These are phyloP conservation scores for Cladophialophora yegresii DNA, from an alignment of 2,329 filamentous ascomycete species.

Conservation along the genomic window DNA sequence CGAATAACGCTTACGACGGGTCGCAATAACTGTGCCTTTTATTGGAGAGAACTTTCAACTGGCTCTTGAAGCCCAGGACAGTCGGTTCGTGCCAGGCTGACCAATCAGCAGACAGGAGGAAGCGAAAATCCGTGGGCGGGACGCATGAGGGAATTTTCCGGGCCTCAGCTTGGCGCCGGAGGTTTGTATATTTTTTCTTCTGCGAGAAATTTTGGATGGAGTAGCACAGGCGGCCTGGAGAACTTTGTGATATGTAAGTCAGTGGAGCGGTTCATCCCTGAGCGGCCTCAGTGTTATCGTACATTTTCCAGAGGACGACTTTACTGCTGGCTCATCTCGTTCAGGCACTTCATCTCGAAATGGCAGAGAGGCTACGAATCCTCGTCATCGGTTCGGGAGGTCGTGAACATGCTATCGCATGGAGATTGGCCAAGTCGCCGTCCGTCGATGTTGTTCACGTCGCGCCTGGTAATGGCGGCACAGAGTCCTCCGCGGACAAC, in stretches of 20 bases:
- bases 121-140: constrained; percentile 5
- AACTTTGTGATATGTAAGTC: neutral
- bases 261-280: neutral
- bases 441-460: constrained; percentile 72
- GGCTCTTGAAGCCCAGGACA: neutral
- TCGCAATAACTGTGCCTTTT: neutral
- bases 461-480: constrained; percentile 83
- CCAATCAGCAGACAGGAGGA: neutral
- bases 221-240: neutral
- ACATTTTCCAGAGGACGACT: neutral
- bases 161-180: constrained; percentile 3
- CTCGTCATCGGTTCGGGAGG: constrained; percentile 92
- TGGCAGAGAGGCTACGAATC: constrained; percentile 60
- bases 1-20: neutral
- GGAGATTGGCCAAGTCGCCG: constrained; percentile 85
- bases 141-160: constrained; percentile 1
- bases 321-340: neutral
- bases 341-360: neutral
- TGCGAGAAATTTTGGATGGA: neutral
- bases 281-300: neutral
- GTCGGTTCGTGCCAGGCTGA: neutral
- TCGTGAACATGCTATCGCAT: constrained; percentile 89
- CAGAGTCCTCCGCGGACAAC: constrained; percentile 55
- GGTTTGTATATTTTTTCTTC: constrained; percentile 10
- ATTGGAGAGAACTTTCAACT: neutral